Base-by-base conservation (phyloP, 2,329 filamentous ascomycete genomes). In the Thelonectria discophora region DNA sequence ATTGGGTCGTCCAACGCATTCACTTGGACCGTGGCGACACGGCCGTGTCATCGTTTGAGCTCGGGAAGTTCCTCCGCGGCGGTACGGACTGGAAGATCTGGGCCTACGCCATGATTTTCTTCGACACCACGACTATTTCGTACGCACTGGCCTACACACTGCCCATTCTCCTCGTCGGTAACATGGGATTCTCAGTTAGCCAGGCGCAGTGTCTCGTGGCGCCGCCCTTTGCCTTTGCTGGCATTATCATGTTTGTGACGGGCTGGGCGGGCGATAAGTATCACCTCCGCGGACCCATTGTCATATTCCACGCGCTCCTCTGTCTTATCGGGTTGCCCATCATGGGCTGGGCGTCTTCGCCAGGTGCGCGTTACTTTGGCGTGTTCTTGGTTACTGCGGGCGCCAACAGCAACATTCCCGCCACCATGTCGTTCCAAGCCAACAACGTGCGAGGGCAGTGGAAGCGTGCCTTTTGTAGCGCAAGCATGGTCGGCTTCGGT, bases 361-460 rank as follows among this genome's bases (percentile, higher is more conserved):
- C 85, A 3, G 81, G 74, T 2, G 85, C 88, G 10, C 85, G 90
- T 46, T 93, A 92, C 76, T 88, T 92, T 64, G 91, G 90, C 56
- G 84, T 92, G 59, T 94, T 94, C 78, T 78, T 94, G 49, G 84
- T 87, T n/a, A 90, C 90, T 0, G 90, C 90, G 0, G 92, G 90
- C 8, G 88, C 89, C 65, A 93, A 93, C 76, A 85, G 88, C 66
- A 95, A 95, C 73, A 82, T 94, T 5, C 92, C 93, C 0, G 82
- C 87, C 2, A 82, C 87, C 47, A 87, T 96, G 80, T 85, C 91
- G 0, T 95, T 92, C 79, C 92, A 94, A 79, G 91, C 91, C 43
- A 95, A 94, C 78, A 96, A 96, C 77, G 90, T 96, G 72, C 88
- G 91, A 55, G 92, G 92, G 0, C 92, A 95, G 78, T 96, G 92